Evolutionary conservation across 192 early-diverging fungal species (phyloP).

Genomic region (Backusella sp.): DNA sequence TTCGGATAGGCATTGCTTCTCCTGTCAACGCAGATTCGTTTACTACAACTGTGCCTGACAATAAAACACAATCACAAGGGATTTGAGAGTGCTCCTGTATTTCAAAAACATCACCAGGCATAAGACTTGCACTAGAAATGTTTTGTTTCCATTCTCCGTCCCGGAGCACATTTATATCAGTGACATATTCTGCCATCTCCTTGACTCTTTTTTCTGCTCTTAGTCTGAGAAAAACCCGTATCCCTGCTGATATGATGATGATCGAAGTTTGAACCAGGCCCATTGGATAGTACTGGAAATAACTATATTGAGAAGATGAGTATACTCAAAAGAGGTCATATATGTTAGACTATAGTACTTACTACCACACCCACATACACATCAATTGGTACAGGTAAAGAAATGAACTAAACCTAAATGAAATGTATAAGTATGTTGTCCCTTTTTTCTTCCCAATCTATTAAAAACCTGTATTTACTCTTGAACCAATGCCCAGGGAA

Average conservation of each 20-base stretch:
- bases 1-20: constrained; percentile 78
- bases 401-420: constrained; percentile 42
- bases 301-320: constrained; percentile 8
- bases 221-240: constrained; percentile 53
- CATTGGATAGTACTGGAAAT: constrained; percentile 65
- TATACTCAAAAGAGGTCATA: not conserved
- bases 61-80: constrained; percentile 66
- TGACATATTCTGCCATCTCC: constrained; percentile 52
- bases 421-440: constrained; percentile 28
- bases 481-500: constrained; percentile 45
- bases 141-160: constrained; percentile 55
- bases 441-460: not conserved
- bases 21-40: constrained; percentile 77
- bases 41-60: constrained; percentile 66
- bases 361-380: constrained; percentile 67
- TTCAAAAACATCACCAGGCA: constrained; percentile 67
- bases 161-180: constrained; percentile 40
- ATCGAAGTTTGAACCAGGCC: constrained; percentile 55
- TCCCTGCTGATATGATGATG: constrained; percentile 54
- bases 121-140: constrained; percentile 53
- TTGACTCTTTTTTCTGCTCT: constrained; percentile 56
- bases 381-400: constrained; percentile 65
- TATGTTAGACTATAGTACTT: not conserved
- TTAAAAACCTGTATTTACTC: constrained; percentile 40
- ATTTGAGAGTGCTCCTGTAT: constrained; percentile 47